Evolutionary conservation across 1,284 basidiomycete species (phyloP).

Genomic region (Peniophora sp.): DNA sequence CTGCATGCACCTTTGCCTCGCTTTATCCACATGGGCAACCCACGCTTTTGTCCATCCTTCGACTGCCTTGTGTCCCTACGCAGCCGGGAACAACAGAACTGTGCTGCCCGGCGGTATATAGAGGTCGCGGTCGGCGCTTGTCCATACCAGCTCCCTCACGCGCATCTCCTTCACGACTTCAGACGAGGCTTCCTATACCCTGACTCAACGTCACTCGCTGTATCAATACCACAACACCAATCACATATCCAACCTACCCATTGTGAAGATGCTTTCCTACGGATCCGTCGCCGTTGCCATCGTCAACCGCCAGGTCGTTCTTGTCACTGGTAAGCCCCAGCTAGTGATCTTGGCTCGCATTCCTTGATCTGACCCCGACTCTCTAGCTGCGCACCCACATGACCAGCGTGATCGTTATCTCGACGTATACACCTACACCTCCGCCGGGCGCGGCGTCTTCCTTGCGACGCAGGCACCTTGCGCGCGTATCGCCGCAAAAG

Average conservation of each 20-base stretch:
- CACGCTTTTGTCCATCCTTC: too few species aligned
- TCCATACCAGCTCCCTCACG: too few species aligned
- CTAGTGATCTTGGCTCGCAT: neutral
- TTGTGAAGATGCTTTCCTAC: constrained; percentile 35
- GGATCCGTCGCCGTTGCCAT: constrained; percentile 58
- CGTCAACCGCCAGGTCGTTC: constrained; percentile 54
- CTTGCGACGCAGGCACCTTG: constrained; percentile 45
- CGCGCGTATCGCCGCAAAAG: constrained; percentile 48
- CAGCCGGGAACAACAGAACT: too few species aligned
- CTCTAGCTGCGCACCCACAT: constrained; percentile 45
- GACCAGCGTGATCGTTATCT: constrained; percentile 42
- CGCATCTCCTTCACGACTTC: too few species aligned
- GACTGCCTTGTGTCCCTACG: too few species aligned
- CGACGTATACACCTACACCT: constrained; percentile 54
- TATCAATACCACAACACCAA: too few species aligned
- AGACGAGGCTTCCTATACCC: too few species aligned
- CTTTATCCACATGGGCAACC: too few species aligned
- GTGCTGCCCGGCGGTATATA: too few species aligned
- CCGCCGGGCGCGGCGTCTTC: constrained; percentile 56
- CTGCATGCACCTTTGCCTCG: too few species aligned
- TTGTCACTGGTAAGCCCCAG: constrained; percentile 49
- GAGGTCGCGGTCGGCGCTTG: too few species aligned
- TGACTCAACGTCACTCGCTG: too few species aligned
- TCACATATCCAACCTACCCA: constrained; percentile 1
- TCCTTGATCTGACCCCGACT: neutral